These are phyloP conservation scores for Colletotrichum siamense DNA, from an alignment of 2,329 filamentous ascomycete genomes.

Conservation along the genomic window DNA sequence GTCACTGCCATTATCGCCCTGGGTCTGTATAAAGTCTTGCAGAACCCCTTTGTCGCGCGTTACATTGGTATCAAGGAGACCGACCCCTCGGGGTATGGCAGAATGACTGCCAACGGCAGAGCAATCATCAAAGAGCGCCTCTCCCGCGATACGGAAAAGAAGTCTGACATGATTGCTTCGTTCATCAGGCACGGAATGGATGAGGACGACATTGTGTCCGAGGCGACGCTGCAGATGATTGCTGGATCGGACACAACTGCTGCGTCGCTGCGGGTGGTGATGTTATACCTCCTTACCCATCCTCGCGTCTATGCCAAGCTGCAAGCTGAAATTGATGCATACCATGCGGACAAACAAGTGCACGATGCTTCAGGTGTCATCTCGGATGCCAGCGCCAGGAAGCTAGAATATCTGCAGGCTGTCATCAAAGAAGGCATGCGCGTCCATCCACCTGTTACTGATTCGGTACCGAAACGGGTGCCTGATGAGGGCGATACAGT, in stretches of 20 bases:
- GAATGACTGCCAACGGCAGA: conserved; percentile 25
- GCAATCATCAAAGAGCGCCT: conserved; percentile 6
- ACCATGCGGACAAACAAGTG: conserved; percentile 23
- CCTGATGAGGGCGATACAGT: conserved; percentile 33
- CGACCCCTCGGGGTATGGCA: conserved; percentile 16
- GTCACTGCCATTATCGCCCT: conserved; percentile 11
- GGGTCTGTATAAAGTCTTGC: conserved; percentile 14
- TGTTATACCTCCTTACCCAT: conserved; percentile 57
- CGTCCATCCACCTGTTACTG: conserved; percentile 52
- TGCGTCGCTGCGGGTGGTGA: conserved; percentile 43
- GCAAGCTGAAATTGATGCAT: conserved; percentile 50
- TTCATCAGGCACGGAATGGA: conserved; percentile 50
- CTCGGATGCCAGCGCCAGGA: conserved; percentile 51
- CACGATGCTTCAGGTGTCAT: conserved; percentile 22
- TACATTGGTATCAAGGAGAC: conserved; percentile 18
- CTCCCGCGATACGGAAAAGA: conserved; percentile 6
- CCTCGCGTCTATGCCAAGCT: conserved; percentile 51
- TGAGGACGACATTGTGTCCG: conserved; percentile 34
- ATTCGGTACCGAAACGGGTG: conserved; percentile 40
- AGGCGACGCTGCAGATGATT: conserved; percentile 29
- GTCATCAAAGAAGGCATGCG: conserved; percentile 63
- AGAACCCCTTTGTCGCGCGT: conserved; percentile 1
- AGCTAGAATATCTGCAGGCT: conserved; percentile 60
- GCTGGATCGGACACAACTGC: conserved; percentile 42
- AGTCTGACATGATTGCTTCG: conserved; percentile 17